These are phyloP conservation scores for Tricholoma furcatifolium DNA, from an alignment of 768 basidiomycete genomes.

Conservation along the genomic window DNA sequence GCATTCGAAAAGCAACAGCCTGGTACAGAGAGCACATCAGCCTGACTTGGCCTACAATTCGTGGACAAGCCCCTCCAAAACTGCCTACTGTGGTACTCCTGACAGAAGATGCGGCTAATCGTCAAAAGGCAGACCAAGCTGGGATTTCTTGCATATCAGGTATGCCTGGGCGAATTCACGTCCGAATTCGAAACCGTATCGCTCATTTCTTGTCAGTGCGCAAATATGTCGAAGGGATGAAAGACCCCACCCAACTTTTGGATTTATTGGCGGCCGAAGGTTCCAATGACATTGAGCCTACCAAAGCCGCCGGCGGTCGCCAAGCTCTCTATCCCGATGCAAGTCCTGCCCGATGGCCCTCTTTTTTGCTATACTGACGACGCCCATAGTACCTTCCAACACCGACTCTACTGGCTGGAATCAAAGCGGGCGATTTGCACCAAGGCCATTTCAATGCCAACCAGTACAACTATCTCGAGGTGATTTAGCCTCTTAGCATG, in stretches of 20 bases:
- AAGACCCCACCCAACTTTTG: slow-evolving; percentile 61
- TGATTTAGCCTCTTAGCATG: slow-evolving; percentile 25
- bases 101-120: slow-evolving; percentile 87
- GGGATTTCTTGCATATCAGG: slow-evolving; percentile 65
- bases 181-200: background rate
- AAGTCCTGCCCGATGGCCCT: slow-evolving; percentile 14
- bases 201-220: slow-evolving; percentile 45
- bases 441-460: slow-evolving; percentile 97
- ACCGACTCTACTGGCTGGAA: slow-evolving; percentile 70
- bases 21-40: slow-evolving; percentile 85
- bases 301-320: slow-evolving; percentile 49
- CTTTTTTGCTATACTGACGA: background rate
- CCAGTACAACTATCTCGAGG: slow-evolving; percentile 95
- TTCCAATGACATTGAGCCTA: slow-evolving; percentile 62
- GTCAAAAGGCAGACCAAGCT: slow-evolving; percentile 67
- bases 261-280: slow-evolving; percentile 80
- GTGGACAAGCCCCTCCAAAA: slow-evolving; percentile 42
- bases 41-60: slow-evolving; percentile 48
- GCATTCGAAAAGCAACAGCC: slow-evolving; percentile 81
- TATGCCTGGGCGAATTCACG: slow-evolving; percentile 24
- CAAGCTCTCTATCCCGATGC: slow-evolving; percentile 78
- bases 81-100: slow-evolving; percentile 73
- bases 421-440: slow-evolving; percentile 80
- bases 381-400: slow-evolving; percentile 70
- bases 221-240: slow-evolving; percentile 78